Base-by-base conservation (phyloP, 169 alveolate genomes). In the Plasmodium knowlesi region DNA sequence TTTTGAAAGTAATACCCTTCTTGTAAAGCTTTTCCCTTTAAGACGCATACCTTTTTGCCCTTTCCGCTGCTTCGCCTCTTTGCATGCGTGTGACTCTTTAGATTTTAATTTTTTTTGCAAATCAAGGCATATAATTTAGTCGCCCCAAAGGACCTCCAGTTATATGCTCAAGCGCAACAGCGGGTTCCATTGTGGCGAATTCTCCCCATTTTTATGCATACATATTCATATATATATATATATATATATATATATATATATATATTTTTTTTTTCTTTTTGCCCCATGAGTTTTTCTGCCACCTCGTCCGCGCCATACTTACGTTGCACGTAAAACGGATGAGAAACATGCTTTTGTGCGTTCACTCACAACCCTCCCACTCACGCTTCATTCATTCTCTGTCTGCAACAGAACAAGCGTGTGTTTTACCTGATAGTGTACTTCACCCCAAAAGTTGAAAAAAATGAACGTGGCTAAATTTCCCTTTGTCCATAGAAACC, bases 391-490 rank as follows among this genome's bases (percentile, higher is more conserved):
- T 1, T 32, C 39, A 32, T 32, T 32, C 39, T 3, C 39, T 32
- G 73, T 57, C 30, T 57, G 73, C 30, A 43, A 43, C 53, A 43
- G 53, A 43, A 43, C 53, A 8, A 43, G 9, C 53, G 53, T 8
- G 53, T 16, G 16, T 2, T 43, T 43, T 16, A 4, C 53, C 53
- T 16, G 73, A 16, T 57, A 19, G 61, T 5, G 37, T 25, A 46
- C 25, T 81, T 50, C 16, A 8, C 12, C 37, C 34, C 28, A 25
- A 28, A 57, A 82, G 34, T 12, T 28, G 41, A 82, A 53, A 79
- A 82, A 82, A 54, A 82, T 82, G 89, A 82, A 32, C 80, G n/a
- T 54, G 57, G 50, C 28, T 57, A 82, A 82, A 82, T 25, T 53
- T 41, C 16, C 16, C 25, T 16, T 82, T 57, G 79, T 53, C 25